These are phyloP conservation scores for Trametes pubescens DNA, from an alignment of 1,284 basidiomycete species.

Conservation along the genomic window DNA sequence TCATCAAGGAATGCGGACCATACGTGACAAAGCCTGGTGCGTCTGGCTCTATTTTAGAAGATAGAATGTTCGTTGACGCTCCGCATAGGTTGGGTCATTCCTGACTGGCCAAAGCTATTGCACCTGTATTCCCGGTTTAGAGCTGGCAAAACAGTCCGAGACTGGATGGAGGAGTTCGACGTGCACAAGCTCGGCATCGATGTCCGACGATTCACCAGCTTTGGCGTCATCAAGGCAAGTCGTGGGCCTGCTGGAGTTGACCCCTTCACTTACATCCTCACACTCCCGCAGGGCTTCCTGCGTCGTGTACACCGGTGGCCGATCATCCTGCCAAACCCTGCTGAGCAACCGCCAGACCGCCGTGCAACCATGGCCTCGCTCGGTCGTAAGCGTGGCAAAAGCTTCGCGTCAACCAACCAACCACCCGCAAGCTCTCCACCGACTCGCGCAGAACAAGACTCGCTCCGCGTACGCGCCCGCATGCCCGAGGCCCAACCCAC, in stretches of 20 bases:
- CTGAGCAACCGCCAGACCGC: slow-evolving; percentile 21
- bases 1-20: slow-evolving; percentile 87
- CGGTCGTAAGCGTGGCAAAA: slow-evolving; percentile 36
- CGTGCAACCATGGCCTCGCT: slow-evolving; percentile 26
- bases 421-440: slow-evolving; percentile 30
- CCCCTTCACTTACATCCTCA: neutral
- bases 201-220: slow-evolving; percentile 93
- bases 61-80: neutral
- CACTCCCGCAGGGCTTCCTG: slow-evolving; percentile 79
- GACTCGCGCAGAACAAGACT: slow-evolving; percentile 24
- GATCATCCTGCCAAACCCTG: slow-evolving; percentile 57
- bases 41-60: neutral
- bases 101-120: slow-evolving; percentile 86
- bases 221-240: slow-evolving; percentile 94
- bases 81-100: slow-evolving; percentile 56
- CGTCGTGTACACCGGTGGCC: slow-evolving; percentile 95
- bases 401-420: slow-evolving; percentile 24
- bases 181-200: slow-evolving; percentile 84
- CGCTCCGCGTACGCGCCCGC: slow-evolving; percentile 29
- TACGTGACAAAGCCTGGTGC: slow-evolving; percentile 85
- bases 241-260: neutral
- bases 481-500: slow-evolving; percentile 38
- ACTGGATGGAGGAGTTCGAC: slow-evolving; percentile 89
- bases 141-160: slow-evolving; percentile 83
- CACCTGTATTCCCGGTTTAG: slow-evolving; percentile 89